Evolutionary conservation across 306 rosid species (phyloP), one percentile per base, ranked within the genome.

Genomic region (Crataegus laevigata): DNA sequence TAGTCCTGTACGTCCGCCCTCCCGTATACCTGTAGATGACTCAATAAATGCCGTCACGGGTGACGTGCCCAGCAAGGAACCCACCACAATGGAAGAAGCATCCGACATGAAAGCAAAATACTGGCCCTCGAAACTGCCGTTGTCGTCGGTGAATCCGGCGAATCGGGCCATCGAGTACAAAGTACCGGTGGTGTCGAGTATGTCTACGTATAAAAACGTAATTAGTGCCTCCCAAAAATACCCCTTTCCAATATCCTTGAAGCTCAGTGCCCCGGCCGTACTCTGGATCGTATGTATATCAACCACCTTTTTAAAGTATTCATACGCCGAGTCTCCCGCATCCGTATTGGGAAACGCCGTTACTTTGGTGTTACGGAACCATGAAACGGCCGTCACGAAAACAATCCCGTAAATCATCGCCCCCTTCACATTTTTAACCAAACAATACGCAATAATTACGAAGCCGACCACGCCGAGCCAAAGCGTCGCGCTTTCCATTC

Each of bases 21-120:
- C 99, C 67, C 97, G 60, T 6, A 96, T 96, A 34, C 99, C 99
- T 7, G 99, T 96, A 0, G 99, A 96, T 5, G 98, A 92, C 76
- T 96, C 99, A 0, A 92, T 82, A 6, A 92, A 96, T 68, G 93
- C 80, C 78, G 99, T 96, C 28, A 96, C 99, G 0, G 99, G 98
- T 2, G 99, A 96, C 22, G 99, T 96, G 11, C 99, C 99, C 0
- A 96, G 55, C 0, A 92, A 17, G 0, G 98, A 88, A 9, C 99
- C 99, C 73, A 89, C 98, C 21, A 96, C 96, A 18, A 96, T 92
- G 14, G 99, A 82, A 68, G 97, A 82, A 77, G 98, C 99, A 61
- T 96, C 99, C 0, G 99, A 96, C 99, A 96, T 92, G 81, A 92
- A 96, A 0, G 99, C 98, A 36, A 90, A 96, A 32, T 96, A 96